These are phyloP conservation scores for Mycosphaerella arachidis DNA, from an alignment of 2,329 filamentous ascomycete species.

Conservation along the genomic window DNA sequence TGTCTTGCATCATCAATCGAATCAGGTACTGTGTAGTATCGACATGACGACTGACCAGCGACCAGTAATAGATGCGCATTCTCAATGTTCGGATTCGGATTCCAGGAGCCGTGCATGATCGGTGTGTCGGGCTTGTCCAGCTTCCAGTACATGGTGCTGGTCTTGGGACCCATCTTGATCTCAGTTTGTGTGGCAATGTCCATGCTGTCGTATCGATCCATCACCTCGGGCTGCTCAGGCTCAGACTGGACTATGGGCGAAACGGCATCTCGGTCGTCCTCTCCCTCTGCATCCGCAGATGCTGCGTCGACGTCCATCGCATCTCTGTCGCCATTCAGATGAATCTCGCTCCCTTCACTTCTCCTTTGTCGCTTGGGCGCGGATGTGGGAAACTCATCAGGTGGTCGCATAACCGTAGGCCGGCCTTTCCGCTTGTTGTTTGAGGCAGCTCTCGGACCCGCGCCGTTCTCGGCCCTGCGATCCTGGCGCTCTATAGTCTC, in stretches of 20 bases:
- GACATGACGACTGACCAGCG: slow-evolving; percentile 32
- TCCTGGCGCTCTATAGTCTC: slow-evolving; percentile 21
- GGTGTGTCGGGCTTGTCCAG: slow-evolving; percentile 29
- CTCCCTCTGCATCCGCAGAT: slow-evolving; percentile 24
- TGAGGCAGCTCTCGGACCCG: slow-evolving; percentile 11
- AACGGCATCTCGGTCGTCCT: slow-evolving; percentile 25
- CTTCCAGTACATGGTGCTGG: slow-evolving; percentile 33
- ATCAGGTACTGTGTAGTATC: slow-evolving; percentile 32
- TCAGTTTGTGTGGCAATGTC: slow-evolving; percentile 34
- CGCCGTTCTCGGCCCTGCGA: slow-evolving; percentile 13
- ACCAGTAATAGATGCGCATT: slow-evolving; percentile 28
- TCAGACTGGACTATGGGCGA: slow-evolving; percentile 27
- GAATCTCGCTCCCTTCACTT: slow-evolving; percentile 29
- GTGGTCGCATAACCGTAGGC: slow-evolving; percentile 16
- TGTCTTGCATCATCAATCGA: slow-evolving; percentile 18
- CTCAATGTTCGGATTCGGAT: slow-evolving; percentile 21
- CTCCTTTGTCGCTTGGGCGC: slow-evolving; percentile 31
- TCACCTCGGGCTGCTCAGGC: slow-evolving; percentile 21
- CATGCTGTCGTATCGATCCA: slow-evolving; percentile 32
- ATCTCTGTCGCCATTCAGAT: slow-evolving; percentile 41
- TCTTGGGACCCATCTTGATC: slow-evolving; percentile 29
- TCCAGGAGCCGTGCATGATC: slow-evolving; percentile 31
- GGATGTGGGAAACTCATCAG: slow-evolving; percentile 32
- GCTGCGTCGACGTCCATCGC: slow-evolving; percentile 42
- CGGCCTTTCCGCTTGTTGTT: slow-evolving; percentile 15